These are phyloP conservation scores for Trametes gibbosa DNA, from an alignment of 768 basidiomycete genomes.

Conservation along the genomic window DNA sequence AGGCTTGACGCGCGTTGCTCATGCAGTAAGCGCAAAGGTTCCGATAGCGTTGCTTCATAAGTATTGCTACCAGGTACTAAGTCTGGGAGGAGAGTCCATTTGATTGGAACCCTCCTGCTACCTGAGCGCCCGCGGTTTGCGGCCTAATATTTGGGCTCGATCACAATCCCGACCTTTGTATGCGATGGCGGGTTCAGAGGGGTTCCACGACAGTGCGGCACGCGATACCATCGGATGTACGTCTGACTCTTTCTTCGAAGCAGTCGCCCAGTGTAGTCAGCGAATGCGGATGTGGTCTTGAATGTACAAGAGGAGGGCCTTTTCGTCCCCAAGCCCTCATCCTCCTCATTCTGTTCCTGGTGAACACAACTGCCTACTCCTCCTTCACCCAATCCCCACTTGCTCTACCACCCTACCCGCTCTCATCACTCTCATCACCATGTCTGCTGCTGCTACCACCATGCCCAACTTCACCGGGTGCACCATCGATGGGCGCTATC, in stretches of 20 bases:
- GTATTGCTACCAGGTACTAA: too few relatives aligned
- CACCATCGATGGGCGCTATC: constrained; percentile 63
- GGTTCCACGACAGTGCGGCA: not conserved
- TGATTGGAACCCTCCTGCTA: too few relatives aligned
- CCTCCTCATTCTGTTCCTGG: constrained; percentile 7
- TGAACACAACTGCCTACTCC: constrained; percentile 10
- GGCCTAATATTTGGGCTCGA: not conserved
- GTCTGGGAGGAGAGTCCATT: too few relatives aligned
- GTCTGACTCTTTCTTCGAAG: not conserved
- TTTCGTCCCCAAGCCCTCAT: not conserved
- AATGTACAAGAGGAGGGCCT: constrained; percentile 1
- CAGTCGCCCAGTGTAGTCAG: not conserved
- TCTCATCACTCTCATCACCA: constrained; percentile 9
- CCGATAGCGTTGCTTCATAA: too few relatives aligned
- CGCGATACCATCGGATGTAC: not conserved
- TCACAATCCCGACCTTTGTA: not conserved
- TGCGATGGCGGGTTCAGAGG: not conserved
- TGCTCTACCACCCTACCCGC: not conserved
- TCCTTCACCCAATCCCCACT: not conserved
- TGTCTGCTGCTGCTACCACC: constrained; percentile 12
- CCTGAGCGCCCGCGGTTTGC: not conserved
- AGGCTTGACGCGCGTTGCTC: too few relatives aligned
- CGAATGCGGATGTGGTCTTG: not conserved
- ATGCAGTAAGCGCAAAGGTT: too few relatives aligned
- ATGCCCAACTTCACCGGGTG: constrained; percentile 21